Percentiles rank a stretch among this genome's conserved stretches.
Evolutionary conservation across 2,329 filamentous ascomycete genomes (phyloP).

Genomic region (Elsinoe arachidis): DNA sequence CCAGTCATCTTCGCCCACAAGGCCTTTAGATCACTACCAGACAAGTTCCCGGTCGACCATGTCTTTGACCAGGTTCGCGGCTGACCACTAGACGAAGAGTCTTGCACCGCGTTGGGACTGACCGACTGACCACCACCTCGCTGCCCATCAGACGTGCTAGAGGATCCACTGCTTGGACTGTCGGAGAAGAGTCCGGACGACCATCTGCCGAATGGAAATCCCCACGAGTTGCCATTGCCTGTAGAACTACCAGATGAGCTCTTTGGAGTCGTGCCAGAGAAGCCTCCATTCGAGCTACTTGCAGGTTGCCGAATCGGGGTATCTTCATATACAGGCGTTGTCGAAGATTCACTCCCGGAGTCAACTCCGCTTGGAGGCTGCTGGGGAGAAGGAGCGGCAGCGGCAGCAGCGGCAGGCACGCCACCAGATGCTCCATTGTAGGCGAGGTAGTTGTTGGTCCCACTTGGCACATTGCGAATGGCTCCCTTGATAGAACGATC

Average conservation of each 20-base stretch:
- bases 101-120: background rate
- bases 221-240: background rate
- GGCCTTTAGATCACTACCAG: background rate
- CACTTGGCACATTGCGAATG: conserved; percentile 35
- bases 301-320: background rate
- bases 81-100: background rate
- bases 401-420: background rate
- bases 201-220: background rate
- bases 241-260: background rate
- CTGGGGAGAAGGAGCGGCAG: background rate
- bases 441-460: conserved; percentile 46
- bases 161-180: background rate
- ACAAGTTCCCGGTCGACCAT: background rate
- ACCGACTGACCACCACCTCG: background rate
- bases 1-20: background rate
- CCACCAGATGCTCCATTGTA: conserved; percentile 41
- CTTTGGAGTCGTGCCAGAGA: background rate
- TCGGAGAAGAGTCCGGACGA: background rate
- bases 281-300: background rate
- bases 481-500: conserved; percentile 34
- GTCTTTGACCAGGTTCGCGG: background rate
- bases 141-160: background rate
- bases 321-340: background rate
- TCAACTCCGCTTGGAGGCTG: background rate
- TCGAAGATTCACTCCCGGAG: background rate